phyloP scores from a whole-genome alignment of 768 basidiomycete genomes.

The Boletus sp. region DNA sequence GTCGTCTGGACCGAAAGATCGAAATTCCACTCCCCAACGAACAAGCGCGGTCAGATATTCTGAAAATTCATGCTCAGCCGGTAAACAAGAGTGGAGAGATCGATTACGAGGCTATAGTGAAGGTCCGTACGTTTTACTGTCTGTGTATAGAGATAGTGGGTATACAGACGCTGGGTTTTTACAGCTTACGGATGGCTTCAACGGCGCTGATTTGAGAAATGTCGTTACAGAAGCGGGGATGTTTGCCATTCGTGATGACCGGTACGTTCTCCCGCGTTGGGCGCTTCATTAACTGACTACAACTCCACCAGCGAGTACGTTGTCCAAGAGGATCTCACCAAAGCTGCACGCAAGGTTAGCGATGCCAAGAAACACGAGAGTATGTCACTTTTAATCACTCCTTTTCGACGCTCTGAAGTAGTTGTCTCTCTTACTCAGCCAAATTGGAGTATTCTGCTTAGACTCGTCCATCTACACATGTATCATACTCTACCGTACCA shows the following conservation, averaged over 20 bases:
- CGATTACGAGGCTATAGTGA: constrained; percentile 97
- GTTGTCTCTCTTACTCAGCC: constrained; percentile 21
- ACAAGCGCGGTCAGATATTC: constrained; percentile 91
- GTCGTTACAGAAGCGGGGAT: constrained; percentile 95
- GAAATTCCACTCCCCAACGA: constrained; percentile 98
- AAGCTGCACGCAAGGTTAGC: constrained; percentile 91
- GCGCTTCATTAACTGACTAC: constrained; percentile 1
- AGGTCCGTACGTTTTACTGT: constrained; percentile 45
- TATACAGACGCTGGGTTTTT: constrained; percentile 4
- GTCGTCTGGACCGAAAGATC: constrained; percentile 94
- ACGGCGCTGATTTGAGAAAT: constrained; percentile 95
- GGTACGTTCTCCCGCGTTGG: constrained; percentile 42
- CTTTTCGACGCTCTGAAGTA: neutral
- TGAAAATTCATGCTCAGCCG: constrained; percentile 93
- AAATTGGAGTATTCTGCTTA: constrained; percentile 46
- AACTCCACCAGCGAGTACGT: constrained; percentile 65
- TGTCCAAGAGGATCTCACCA: constrained; percentile 92
- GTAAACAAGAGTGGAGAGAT: constrained; percentile 96
- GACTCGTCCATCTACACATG: constrained; percentile 11
- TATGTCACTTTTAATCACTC: constrained; percentile 37
- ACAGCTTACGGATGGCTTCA: constrained; percentile 86
- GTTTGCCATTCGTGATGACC: constrained; percentile 97
- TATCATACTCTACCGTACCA: constrained; percentile 28
- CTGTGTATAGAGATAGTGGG: neutral
- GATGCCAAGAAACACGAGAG: constrained; percentile 99